Conservation (phyloP, 78 protist species). For the Bigelowiella natans region DNA sequence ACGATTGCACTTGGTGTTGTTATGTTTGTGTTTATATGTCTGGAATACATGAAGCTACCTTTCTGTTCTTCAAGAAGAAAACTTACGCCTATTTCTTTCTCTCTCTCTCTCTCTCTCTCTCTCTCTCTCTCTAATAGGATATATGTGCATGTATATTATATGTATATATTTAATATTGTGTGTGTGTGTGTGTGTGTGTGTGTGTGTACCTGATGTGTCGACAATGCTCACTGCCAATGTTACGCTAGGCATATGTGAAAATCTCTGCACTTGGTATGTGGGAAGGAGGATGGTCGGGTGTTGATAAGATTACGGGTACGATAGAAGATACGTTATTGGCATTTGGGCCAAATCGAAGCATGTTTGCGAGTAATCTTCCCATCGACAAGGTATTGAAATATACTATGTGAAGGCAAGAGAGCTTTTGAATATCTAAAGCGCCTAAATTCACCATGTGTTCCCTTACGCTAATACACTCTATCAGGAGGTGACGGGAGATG, state of each 20-base stretch:
- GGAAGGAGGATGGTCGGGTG: background rate
- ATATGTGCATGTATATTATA: background rate
- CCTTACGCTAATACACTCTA: too few species aligned
- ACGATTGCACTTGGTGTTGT: too few species aligned
- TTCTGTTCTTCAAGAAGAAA: background rate
- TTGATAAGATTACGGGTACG: background rate
- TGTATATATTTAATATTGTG: background rate
- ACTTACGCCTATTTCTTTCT: background rate
- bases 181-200: background rate
- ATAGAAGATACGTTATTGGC: background rate
- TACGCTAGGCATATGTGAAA: background rate
- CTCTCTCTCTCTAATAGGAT: background rate
- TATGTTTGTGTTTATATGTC: too few species aligned
- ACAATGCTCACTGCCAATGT: too few species aligned
- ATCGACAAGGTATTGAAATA: background rate
- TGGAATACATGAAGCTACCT: background rate
- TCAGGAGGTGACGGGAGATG: too few species aligned
- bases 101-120: background rate
- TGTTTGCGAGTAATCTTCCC: background rate
- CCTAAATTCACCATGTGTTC: too few species aligned
- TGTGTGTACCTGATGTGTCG: background rate
- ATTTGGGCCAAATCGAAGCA: background rate
- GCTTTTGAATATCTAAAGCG: too few species aligned
- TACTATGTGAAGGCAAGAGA: too few species aligned
- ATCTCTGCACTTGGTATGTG: background rate